Conservation (phyloP, 2,329 filamentous ascomycete genomes). For the Apiospora sp. region DNA sequence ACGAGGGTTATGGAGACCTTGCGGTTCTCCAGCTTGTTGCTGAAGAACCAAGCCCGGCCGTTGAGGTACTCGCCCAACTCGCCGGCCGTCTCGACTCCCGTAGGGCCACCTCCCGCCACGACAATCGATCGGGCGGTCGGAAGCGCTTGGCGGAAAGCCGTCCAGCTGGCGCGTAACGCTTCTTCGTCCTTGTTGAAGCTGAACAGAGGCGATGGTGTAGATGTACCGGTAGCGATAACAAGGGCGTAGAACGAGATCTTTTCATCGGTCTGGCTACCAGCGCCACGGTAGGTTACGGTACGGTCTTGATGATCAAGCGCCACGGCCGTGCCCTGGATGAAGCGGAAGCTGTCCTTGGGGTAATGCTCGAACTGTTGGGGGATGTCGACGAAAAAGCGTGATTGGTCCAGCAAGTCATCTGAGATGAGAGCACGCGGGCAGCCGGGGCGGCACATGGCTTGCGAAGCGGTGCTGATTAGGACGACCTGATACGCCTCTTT, state of each 20-base stretch:
- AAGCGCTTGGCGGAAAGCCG: constrained; percentile 49
- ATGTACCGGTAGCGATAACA: constrained; percentile 57
- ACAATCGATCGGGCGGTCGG: constrained; percentile 51
- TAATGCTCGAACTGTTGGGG: constrained; percentile 49
- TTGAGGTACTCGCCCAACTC: constrained; percentile 61
- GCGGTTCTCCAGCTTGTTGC: constrained; percentile 40
- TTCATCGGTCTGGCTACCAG: constrained; percentile 27
- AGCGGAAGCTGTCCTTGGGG: constrained; percentile 44
- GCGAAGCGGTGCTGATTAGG: constrained; percentile 51
- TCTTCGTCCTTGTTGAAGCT: constrained; percentile 47
- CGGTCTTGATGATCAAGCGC: constrained; percentile 45
- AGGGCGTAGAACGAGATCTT: constrained; percentile 51
- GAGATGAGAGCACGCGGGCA: constrained; percentile 56
- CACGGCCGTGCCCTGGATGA: constrained; percentile 51
- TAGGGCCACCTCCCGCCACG: constrained; percentile 53
- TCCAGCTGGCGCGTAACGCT: constrained; percentile 46
- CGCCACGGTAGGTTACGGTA: constrained; percentile 41
- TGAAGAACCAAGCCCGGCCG: constrained; percentile 50
- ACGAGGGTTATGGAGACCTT: constrained; percentile 55
- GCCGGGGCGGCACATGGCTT: constrained; percentile 52
- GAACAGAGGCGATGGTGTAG: constrained; percentile 53
- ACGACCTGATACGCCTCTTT: constrained; percentile 49
- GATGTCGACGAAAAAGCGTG: constrained; percentile 54
- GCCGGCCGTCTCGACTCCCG: constrained; percentile 56
- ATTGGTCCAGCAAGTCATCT: constrained; percentile 50